Percentiles rank a stretch among this genome's conserved stretches.
Evolutionary conservation across 257 asterid species (phyloP).

Genomic region (Solanum pimpinellifolium): DNA sequence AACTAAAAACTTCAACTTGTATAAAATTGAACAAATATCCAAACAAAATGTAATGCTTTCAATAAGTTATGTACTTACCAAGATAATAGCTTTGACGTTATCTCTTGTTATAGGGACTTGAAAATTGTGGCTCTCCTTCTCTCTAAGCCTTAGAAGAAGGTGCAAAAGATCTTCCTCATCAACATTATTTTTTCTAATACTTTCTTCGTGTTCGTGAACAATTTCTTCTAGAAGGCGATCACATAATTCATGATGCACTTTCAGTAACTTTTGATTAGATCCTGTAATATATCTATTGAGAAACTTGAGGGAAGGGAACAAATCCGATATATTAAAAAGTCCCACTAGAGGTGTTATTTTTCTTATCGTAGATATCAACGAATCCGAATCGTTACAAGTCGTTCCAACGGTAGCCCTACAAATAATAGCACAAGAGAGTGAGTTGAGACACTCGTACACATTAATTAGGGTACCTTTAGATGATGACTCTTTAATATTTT

Average conservation of each 20-base stretch:
- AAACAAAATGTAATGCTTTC: too few species aligned
- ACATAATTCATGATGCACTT: conserved; percentile 1
- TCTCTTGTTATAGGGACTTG: background rate
- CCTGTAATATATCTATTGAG: background rate
- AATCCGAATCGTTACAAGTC: background rate
- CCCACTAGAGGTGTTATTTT: conserved; percentile 1
- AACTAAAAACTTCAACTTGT: too few species aligned
- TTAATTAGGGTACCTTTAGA: background rate
- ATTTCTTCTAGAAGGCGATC: conserved; percentile 21
- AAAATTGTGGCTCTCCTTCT: background rate
- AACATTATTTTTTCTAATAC: background rate
- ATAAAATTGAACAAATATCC: too few species aligned
- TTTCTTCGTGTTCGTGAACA: background rate
- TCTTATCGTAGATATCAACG: background rate
- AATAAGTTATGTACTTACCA: background rate
- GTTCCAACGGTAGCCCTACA: conserved; percentile 25
- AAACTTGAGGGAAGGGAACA: conserved; percentile 21
- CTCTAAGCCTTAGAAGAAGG: background rate
- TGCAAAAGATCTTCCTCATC: background rate
- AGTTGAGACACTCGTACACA: background rate
- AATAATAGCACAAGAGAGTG: background rate
- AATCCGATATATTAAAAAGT: conserved; percentile 13
- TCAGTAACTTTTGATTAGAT: background rate
- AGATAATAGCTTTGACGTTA: background rate
- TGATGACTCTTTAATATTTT: background rate